Conservation (phyloP, 106 monocot species). For the Gastrodia elata region DNA sequence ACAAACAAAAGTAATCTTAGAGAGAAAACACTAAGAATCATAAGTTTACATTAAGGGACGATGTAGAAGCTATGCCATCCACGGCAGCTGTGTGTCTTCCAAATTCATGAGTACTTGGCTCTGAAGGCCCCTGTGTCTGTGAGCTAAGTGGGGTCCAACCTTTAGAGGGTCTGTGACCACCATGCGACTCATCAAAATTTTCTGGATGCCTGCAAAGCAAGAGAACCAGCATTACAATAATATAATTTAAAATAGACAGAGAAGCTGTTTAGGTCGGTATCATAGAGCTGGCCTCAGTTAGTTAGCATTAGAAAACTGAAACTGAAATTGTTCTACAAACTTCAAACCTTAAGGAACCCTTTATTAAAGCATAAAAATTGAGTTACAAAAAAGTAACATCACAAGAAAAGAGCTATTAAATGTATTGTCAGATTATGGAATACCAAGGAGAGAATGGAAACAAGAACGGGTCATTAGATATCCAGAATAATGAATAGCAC, state of each 20-base stretch:
- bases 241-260: background rate
- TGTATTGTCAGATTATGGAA: background rate
- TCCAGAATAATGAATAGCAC: background rate
- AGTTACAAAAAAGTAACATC: background rate
- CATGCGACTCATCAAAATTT: slow-evolving; percentile 50
- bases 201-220: slow-evolving; percentile 24
- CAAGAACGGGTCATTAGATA: background rate
- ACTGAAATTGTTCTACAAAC: background rate
- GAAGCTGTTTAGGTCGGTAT: too few species aligned
- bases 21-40: background rate
- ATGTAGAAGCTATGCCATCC: slow-evolving; percentile 28
- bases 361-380: background rate
- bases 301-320: background rate
- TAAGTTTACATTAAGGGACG: slow-evolving; percentile 44
- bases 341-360: background rate
- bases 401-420: background rate
- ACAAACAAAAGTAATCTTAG: background rate
- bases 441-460: background rate
- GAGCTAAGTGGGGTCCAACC: slow-evolving; percentile 54
- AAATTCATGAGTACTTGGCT: slow-evolving; percentile 30
- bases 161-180: slow-evolving; percentile 38
- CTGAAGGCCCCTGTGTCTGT: slow-evolving; percentile 31
- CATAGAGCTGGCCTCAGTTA: background rate
- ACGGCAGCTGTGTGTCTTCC: slow-evolving; percentile 25
- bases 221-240: background rate